These are phyloP conservation scores for Ophiostoma quercus DNA, from an alignment of 2,329 filamentous ascomycete genomes.

Conservation along the genomic window DNA sequence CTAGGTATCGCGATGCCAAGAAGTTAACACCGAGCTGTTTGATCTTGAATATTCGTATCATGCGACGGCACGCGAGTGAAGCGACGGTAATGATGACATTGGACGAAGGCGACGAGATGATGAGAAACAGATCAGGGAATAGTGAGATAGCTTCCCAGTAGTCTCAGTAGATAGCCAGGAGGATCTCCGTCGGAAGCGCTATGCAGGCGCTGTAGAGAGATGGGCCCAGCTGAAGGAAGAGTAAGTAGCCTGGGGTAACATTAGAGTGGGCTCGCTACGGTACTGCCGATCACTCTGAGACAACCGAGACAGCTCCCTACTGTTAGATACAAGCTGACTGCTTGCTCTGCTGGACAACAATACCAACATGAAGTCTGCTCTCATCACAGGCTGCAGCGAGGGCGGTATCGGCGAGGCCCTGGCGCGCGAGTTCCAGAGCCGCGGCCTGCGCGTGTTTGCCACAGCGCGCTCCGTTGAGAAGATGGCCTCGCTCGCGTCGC, in stretches of 20 bases:
- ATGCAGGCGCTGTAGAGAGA: neutral
- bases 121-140: no score
- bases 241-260: neutral
- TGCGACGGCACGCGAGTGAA: neutral
- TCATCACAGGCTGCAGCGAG: conserved; percentile 35
- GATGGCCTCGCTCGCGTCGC: conserved; percentile 29
- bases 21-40: neutral
- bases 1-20: neutral
- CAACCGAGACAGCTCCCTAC: no score
- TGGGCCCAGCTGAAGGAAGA: neutral
- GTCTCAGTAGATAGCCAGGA: neutral
- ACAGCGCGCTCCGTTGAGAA: conserved; percentile 31
- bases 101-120: neutral
- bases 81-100: neutral
- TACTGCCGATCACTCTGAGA: neutral
- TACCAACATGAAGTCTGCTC: conserved; percentile 28
- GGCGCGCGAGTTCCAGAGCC: conserved; percentile 32
- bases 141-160: no score
- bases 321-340: no score
- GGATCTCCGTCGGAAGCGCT: neutral
- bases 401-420: conserved; percentile 34
- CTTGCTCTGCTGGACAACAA: no score
- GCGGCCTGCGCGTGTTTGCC: conserved; percentile 33
- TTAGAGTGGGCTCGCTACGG: neutral
- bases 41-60: neutral